Percentiles rank a stretch among this genome's conserved stretches.
phyloP scores from a whole-genome alignment of 768 basidiomycete genomes.

The Gymnopilus dilepis region DNA sequence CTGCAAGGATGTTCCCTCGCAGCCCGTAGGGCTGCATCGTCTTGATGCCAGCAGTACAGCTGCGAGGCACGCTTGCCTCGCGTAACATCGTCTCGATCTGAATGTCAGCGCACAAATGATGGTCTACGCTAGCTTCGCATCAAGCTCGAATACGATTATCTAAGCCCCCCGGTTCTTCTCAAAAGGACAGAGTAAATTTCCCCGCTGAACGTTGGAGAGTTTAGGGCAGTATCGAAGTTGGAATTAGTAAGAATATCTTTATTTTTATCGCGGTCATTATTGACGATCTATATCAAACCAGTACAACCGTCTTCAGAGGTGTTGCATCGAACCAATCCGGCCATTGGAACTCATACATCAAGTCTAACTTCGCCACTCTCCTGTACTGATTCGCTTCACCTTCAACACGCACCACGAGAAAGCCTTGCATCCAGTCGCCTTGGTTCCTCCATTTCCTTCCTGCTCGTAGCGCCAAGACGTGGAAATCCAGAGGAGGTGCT shows the following conservation, averaged over 20 bases:
- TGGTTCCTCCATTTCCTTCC: constrained; percentile 9
- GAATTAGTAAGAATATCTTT: background rate
- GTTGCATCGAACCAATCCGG: constrained; percentile 14
- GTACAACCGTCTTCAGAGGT: constrained; percentile 4
- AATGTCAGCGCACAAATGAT: no score
- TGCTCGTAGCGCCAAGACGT: constrained; percentile 9
- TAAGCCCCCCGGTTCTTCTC: no score
- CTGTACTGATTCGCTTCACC: background rate
- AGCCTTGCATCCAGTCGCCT: constrained; percentile 17
- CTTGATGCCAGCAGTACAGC: no score
- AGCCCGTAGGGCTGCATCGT: no score
- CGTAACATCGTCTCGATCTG: no score
- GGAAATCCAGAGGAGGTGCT: background rate
- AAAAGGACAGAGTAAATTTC: no score
- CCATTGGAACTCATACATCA: constrained; percentile 12
- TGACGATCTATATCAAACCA: background rate
- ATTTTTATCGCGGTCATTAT: background rate
- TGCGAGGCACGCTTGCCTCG: no score
- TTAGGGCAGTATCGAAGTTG: no score
- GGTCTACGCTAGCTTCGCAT: no score
- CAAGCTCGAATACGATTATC: no score
- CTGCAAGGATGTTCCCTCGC: no score
- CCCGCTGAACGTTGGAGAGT: no score
- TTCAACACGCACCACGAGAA: constrained; percentile 10
- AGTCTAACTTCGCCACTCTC: constrained; percentile 10